Conservation (phyloP, 2,329 filamentous ascomycete species). For the Pseudogymnoascus sp. region DNA sequence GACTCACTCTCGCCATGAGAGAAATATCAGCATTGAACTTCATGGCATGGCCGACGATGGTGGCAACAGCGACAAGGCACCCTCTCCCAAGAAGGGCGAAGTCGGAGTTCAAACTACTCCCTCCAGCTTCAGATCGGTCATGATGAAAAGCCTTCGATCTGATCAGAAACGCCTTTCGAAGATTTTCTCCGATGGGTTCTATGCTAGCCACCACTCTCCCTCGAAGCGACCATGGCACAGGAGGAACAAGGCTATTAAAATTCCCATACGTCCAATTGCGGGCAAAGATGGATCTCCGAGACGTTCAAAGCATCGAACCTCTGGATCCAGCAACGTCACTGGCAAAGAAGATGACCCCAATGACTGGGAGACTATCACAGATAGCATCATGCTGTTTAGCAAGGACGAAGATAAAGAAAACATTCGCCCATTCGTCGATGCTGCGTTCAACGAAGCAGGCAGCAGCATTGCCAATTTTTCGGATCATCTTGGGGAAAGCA, state of each 20-base stretch:
- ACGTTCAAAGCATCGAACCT: neutral
- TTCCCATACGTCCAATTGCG: neutral
- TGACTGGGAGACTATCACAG: conserved; percentile 28
- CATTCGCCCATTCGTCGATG: conserved; percentile 13
- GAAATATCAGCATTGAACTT: conserved; percentile 16
- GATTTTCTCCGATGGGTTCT: conserved; percentile 15
- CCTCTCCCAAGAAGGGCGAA: neutral
- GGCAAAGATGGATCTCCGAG: neutral
- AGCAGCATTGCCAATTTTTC: conserved; percentile 28
- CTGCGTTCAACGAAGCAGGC: conserved; percentile 18
- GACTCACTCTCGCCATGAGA: neutral
- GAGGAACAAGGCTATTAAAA: neutral
- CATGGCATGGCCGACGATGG: conserved; percentile 22
- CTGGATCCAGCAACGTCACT: neutral
- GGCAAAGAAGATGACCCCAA: conserved; percentile 18
- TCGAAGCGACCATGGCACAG: neutral
- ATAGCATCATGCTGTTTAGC: conserved; percentile 14
- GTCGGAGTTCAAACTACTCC: neutral
- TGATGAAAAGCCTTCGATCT: neutral
- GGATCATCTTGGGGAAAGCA: conserved; percentile 12
- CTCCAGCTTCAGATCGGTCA: neutral
- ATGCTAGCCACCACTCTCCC: conserved; percentile 10
- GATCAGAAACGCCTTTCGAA: conserved; percentile 9
- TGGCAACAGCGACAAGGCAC: conserved; percentile 11
- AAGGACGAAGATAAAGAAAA: neutral